Conservation (phyloP, 352 stramenopile species). For the Pythium sp. region DNA sequence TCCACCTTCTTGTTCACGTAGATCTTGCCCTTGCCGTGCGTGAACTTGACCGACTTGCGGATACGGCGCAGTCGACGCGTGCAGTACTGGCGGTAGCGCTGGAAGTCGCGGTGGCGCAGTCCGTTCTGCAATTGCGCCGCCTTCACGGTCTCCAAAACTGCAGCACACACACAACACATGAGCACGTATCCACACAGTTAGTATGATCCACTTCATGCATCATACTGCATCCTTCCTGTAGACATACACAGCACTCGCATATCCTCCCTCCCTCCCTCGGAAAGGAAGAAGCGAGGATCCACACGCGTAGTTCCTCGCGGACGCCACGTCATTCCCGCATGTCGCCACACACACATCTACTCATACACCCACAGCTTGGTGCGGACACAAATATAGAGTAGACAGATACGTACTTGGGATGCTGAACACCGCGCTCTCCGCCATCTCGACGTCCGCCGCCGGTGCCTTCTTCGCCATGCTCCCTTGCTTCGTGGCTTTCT, state of each 20-base stretch:
- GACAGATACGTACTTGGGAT: slow-evolving; percentile 35
- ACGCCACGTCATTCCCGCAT: not conserved
- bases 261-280: not conserved
- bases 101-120: slow-evolving; percentile 88
- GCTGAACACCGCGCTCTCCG: slow-evolving; percentile 33
- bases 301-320: not conserved
- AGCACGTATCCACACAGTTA: not conserved
- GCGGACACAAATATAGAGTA: not conserved
- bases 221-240: not conserved
- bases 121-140: slow-evolving; percentile 89
- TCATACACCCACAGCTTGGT: not conserved
- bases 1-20: slow-evolving; percentile 86
- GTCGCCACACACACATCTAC: not conserved
- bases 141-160: slow-evolving; percentile 88
- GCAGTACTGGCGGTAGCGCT: slow-evolving; percentile 91
- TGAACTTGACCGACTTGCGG: slow-evolving; percentile 87
- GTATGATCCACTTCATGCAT: not conserved
- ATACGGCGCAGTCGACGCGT: slow-evolving; percentile 80
- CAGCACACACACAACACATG: not conserved
- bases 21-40: slow-evolving; percentile 83
- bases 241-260: not conserved
- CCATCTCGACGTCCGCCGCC: slow-evolving; percentile 23
- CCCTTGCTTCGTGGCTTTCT: slow-evolving; percentile 4
- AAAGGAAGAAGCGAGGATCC: not conserved
- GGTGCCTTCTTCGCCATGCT: slow-evolving; percentile 28